A percentile compares a stretch with the other conserved stretches of the same genome.
Evolutionary conservation across 352 stramenopile species (phyloP).

Genomic region (Pseudoperonospora humuli): DNA sequence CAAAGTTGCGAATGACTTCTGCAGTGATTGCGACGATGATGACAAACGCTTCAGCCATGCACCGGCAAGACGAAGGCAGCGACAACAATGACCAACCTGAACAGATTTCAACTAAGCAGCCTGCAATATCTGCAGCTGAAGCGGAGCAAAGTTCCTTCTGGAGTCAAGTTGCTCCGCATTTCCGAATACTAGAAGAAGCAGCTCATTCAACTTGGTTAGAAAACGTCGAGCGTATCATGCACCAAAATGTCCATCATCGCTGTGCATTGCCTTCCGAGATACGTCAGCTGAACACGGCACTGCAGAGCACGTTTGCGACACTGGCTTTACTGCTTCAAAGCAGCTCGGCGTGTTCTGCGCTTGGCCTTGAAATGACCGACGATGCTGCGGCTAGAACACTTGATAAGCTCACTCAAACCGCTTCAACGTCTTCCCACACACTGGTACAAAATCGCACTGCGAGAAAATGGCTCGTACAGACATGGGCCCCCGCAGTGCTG

Average conservation of each 20-base stretch:
- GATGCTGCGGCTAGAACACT: slow-evolving; percentile 16
- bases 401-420: slow-evolving; percentile 22
- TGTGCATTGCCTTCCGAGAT: slow-evolving; percentile 31
- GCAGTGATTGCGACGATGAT: slow-evolving; percentile 2
- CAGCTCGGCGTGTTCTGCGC: slow-evolving; percentile 3
- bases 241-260: slow-evolving; percentile 47
- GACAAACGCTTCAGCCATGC: not conserved
- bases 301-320: slow-evolving; percentile 12
- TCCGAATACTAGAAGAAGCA: slow-evolving; percentile 23
- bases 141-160: slow-evolving; percentile 13
- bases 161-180: slow-evolving; percentile 13
- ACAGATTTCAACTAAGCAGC: not conserved
- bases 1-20: slow-evolving; percentile 14
- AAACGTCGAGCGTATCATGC: slow-evolving; percentile 40
- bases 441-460: slow-evolving; percentile 26
- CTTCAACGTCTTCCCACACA: slow-evolving; percentile 13
- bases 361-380: slow-evolving; percentile 5
- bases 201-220: slow-evolving; percentile 22
- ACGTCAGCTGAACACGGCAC: slow-evolving; percentile 23
- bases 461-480: slow-evolving; percentile 31
- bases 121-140: not conserved
- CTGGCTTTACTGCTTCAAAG: slow-evolving; percentile 17
- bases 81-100: slow-evolving; percentile 27
- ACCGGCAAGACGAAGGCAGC: slow-evolving; percentile 8
- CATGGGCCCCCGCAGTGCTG: slow-evolving; percentile 17